Evolutionary conservation across 2,329 filamentous ascomycete species (phyloP).

Genomic region (Ceratocystis diversiconidia): DNA sequence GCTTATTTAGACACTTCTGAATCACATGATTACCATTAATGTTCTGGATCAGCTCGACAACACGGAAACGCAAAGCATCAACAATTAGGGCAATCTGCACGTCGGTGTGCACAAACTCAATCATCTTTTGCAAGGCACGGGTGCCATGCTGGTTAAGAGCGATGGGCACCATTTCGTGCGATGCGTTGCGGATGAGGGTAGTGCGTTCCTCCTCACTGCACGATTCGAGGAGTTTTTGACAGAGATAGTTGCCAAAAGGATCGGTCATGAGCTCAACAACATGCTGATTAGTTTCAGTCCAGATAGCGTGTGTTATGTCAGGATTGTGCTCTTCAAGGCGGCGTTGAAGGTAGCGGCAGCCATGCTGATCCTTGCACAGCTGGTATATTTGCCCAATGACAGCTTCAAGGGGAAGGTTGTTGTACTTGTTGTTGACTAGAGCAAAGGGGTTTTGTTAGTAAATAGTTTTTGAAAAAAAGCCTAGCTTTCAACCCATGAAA

Average conservation of each 20-base stretch:
- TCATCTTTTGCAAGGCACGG: conserved; percentile 97
- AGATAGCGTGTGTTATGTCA: conserved; percentile 82
- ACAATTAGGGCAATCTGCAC: conserved; percentile 83
- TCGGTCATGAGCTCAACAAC: conserved; percentile 98
- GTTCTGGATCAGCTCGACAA: conserved; percentile 91
- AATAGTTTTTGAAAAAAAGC: neutral
- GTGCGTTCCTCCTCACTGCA: conserved; percentile 93
- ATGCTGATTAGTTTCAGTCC: conserved; percentile 81
- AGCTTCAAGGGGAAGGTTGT: conserved; percentile 67
- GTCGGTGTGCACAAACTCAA: conserved; percentile 79
- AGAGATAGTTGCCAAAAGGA: conserved; percentile 97
- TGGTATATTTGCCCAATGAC: conserved; percentile 74
- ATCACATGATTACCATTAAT: conserved; percentile 98
- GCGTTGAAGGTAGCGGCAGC: conserved; percentile 91
- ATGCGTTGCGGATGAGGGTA: conserved; percentile 77
- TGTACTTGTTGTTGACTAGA: conserved; percentile 60
- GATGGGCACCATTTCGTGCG: conserved; percentile 76
- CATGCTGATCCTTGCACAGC: conserved; percentile 94
- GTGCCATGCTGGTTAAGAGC: conserved; percentile 96
- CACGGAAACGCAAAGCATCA: conserved; percentile 62
- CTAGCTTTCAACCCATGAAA: neutral
- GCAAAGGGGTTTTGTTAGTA: conserved; percentile 1
- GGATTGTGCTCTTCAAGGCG: conserved; percentile 83
- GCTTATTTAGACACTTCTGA: conserved; percentile 95
- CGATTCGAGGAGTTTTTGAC: conserved; percentile 93